phyloP scores from a whole-genome alignment of 2,329 filamentous ascomycete genomes.

The Ascochyta clinopodiicola region DNA sequence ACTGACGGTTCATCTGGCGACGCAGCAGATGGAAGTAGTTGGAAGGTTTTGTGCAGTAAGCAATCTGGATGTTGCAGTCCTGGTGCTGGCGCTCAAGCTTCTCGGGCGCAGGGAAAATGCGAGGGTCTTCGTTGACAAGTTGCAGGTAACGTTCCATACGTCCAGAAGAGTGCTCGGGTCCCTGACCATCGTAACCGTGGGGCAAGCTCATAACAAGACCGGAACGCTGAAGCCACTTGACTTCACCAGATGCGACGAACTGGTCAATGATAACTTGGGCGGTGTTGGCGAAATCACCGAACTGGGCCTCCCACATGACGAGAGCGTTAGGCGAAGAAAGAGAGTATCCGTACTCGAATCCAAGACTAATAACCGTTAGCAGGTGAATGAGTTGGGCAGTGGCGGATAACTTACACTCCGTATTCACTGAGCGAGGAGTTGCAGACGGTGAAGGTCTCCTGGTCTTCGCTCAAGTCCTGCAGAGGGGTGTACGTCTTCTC shows the following conservation, averaged over 20 bases:
- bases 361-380: slow-evolving; percentile 66
- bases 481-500: slow-evolving; percentile 93
- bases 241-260: slow-evolving; percentile 96
- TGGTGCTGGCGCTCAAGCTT: slow-evolving; percentile 97
- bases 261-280: slow-evolving; percentile 99
- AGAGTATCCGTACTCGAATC: slow-evolving; percentile 99
- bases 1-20: slow-evolving; percentile 98
- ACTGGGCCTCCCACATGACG: slow-evolving; percentile 99
- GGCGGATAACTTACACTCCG: slow-evolving; percentile 60
- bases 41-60: slow-evolving; percentile 93
- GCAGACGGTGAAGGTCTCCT: slow-evolving; percentile 94
- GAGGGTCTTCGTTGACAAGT: slow-evolving; percentile 95
- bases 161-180: slow-evolving; percentile 96
- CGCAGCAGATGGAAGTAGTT: slow-evolving; percentile 97
- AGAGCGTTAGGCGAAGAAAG: slow-evolving; percentile 94
- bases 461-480: slow-evolving; percentile 85
- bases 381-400: background rate
- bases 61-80: slow-evolving; percentile 99
- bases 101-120: slow-evolving; percentile 84
- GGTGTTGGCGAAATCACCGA: slow-evolving; percentile 99
- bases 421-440: slow-evolving; percentile 88
- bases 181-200: slow-evolving; percentile 97
- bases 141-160: slow-evolving; percentile 97
- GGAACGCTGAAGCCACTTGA: slow-evolving; percentile 98
- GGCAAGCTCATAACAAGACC: slow-evolving; percentile 95